A percentile compares a stretch with the other conserved stretches of the same genome.
Evolutionary conservation across 2,329 filamentous ascomycete species (phyloP).

Genomic region (Xylariaceae sp.): DNA sequence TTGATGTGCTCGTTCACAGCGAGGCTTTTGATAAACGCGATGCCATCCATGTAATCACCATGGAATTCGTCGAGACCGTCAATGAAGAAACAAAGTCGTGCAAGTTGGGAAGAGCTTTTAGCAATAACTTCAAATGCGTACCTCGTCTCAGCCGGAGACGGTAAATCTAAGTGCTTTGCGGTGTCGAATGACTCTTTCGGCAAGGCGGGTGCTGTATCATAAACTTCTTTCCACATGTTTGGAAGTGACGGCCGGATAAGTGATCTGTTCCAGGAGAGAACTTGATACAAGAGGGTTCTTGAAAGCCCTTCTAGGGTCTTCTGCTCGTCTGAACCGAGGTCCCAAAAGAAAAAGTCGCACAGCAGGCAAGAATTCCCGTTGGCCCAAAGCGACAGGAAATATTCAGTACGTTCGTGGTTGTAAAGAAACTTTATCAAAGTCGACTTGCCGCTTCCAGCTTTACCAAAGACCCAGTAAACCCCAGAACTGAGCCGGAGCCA

Average conservation of each 20-base stretch:
- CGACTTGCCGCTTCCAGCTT: conserved; percentile 3
- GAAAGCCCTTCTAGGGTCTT: no score
- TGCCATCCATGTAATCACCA: not conserved
- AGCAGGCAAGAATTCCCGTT: not conserved
- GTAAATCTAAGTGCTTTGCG: no score
- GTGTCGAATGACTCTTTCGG: no score
- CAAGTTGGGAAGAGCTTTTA: not conserved
- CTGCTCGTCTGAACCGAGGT: no score
- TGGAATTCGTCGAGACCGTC: conserved; percentile 6
- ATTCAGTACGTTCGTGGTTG: not conserved
- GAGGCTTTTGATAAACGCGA: not conserved
- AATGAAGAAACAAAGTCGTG: conserved; percentile 3
- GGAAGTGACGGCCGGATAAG: no score
- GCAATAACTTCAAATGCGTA: no score
- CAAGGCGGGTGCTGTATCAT: no score
- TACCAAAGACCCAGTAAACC: not conserved
- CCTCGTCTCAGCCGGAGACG: no score
- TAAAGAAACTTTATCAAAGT: conserved; percentile 3
- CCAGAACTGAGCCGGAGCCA: not conserved
- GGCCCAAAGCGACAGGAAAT: not conserved
- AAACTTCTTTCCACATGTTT: no score
- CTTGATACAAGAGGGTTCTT: no score
- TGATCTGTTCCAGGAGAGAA: no score
- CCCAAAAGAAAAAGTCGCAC: not conserved
- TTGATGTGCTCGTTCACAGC: not conserved